Evolutionary conservation across 1,284 basidiomycete genomes (phyloP), one percentile per base, ranked within the genome.

Genomic region (Microstroma glucosiphilum): DNA sequence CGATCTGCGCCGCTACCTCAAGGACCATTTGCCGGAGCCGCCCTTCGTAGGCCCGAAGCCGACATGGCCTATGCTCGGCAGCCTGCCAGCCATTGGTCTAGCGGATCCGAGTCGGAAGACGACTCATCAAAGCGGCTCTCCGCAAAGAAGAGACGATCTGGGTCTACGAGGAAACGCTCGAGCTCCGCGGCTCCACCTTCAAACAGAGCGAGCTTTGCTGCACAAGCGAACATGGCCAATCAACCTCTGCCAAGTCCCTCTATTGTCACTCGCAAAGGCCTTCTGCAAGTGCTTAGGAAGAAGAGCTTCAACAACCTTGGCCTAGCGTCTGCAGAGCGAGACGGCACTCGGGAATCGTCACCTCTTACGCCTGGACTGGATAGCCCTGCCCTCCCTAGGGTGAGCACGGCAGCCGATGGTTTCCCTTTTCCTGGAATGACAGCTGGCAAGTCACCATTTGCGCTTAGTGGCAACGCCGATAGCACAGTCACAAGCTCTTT

Each of bases 241-340:
- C 51, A 21, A 7, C 13, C 51, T 54, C 51, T 19, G 26, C 43
- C 43, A 7, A 15, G 51, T 25, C 51, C 17, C 21, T 54, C 30
- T 37, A 37, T 37, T 37, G 30, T 9, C 30, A 4, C 30, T 26
- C 19, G 51, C 21, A 54, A 54, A 25, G 26, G 51, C 4, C 25
- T 54, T 13, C 26, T 54, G 51, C 51, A 54, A 15, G 37, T 48
- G 1, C 51, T 73, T 25, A 53, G 69, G 2, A 73, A 71, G 61
- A 73, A 73, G 61, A 73, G 71, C 60, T 55, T 69, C 25, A 59
- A 66, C 7, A 68, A 62, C 42, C 61, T 68, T 26, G 57, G 55
- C 41, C 51, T 61, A 2, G 61, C 60, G 40, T 58, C 58, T 12
- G 56, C 26, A 25, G 40, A 17, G 15, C 40, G 57, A 11, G 60